phyloP scores from a whole-genome alignment of 495 filamentous ascomycete species.

The Aspergillus bridgeri region DNA sequence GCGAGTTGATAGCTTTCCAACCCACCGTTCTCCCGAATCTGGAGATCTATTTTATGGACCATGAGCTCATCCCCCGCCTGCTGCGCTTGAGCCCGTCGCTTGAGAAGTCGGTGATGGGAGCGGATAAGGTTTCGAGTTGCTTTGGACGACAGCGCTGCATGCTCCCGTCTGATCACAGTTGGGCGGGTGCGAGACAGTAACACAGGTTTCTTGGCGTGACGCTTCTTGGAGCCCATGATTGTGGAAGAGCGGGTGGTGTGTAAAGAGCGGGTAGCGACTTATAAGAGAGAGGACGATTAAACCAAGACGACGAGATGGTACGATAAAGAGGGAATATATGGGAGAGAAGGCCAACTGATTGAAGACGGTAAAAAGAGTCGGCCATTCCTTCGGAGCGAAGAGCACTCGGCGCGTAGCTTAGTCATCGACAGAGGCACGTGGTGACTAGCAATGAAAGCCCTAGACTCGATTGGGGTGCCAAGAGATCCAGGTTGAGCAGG shows the following conservation, averaged over 20 bases:
- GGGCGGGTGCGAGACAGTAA: slow-evolving; percentile 69
- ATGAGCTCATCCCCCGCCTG: slow-evolving; percentile 55
- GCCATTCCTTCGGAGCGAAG: no score
- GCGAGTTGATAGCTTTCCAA: slow-evolving; percentile 82
- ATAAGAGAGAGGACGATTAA: background rate
- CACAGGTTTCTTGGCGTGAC: slow-evolving; percentile 37
- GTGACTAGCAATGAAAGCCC: no score
- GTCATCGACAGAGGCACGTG: no score
- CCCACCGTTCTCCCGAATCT: slow-evolving; percentile 69
- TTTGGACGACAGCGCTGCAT: slow-evolving; percentile 68
- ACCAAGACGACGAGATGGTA: background rate
- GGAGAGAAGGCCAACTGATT: no score
- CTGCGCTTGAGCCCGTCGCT: slow-evolving; percentile 65
- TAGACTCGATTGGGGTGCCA: slow-evolving; percentile 11
- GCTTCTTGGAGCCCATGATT: slow-evolving; percentile 38
- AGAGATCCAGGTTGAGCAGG: slow-evolving; percentile 12
- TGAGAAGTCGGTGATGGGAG: slow-evolving; percentile 79
- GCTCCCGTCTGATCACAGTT: slow-evolving; percentile 48
- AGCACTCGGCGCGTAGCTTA: no score
- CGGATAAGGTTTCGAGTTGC: slow-evolving; percentile 78
- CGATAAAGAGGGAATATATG: no score
- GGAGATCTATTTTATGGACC: slow-evolving; percentile 53
- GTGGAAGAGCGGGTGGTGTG: no score
- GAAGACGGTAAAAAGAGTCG: no score
- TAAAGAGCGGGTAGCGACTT: no score